A percentile compares a stretch with the other conserved stretches of the same genome.
Evolutionary conservation across 345 rosid species (phyloP).

Genomic region (Erysimum cheiranthoides): DNA sequence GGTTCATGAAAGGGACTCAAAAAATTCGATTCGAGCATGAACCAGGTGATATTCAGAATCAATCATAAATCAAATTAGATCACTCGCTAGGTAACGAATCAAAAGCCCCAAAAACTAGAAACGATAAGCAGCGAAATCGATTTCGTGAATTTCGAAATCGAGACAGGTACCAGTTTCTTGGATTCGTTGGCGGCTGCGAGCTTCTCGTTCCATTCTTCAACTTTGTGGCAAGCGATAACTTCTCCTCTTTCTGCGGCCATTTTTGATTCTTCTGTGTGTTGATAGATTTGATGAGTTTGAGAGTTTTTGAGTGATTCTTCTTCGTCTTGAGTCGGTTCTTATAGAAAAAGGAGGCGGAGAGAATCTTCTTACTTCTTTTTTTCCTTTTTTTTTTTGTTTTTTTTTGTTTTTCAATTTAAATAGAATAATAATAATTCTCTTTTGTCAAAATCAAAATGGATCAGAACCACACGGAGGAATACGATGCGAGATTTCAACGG

Average conservation of each 20-base stretch:
- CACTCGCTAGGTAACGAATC: background rate
- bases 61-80: too few relatives aligned
- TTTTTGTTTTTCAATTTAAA: too few relatives aligned
- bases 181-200: slow-evolving; percentile 52
- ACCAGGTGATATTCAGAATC: background rate
- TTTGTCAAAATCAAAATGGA: too few relatives aligned
- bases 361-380: slow-evolving; percentile 35
- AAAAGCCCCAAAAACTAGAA: background rate
- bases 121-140: background rate
- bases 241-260: slow-evolving; percentile 73
- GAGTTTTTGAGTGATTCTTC: background rate
- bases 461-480: too few relatives aligned
- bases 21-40: background rate
- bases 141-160: background rate
- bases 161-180: slow-evolving; percentile 55
- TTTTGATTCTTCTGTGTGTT: background rate
- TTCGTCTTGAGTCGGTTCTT: slow-evolving; percentile 24
- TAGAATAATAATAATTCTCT: too few relatives aligned
- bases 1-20: background rate
- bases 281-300: background rate
- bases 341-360: slow-evolving; percentile 12
- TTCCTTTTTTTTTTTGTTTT: too few relatives aligned
- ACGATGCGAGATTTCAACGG: too few relatives aligned
- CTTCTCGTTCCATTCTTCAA: slow-evolving; percentile 54
- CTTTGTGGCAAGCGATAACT: slow-evolving; percentile 58